These are phyloP conservation scores for Citrus glauca DNA, from an alignment of 345 rosid genomes.

Conservation along the genomic window DNA sequence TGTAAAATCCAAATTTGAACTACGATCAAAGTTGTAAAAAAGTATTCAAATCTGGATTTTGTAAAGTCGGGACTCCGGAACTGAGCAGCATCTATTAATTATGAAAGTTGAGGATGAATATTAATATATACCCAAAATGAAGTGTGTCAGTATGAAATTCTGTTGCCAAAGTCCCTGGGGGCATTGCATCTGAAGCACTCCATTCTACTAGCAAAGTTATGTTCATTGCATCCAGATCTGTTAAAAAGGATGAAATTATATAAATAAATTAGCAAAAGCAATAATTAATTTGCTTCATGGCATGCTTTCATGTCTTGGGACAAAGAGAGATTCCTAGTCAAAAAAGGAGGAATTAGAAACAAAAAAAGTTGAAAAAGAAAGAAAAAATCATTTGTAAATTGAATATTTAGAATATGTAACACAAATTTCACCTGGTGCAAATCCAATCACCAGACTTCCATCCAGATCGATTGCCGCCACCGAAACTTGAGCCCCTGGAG, in stretches of 20 bases:
- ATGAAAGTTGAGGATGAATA: no score
- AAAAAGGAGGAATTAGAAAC: background rate
- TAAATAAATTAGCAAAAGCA: background rate
- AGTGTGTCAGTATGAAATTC: constrained; percentile 21
- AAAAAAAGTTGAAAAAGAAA: background rate
- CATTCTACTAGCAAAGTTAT: constrained; percentile 89
- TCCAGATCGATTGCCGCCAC: constrained; percentile 50
- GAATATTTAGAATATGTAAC: background rate
- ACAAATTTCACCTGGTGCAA: constrained; percentile 57
- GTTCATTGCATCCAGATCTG: constrained; percentile 81
- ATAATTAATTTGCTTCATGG: background rate
- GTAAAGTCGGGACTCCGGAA: no score
- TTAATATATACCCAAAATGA: background rate
- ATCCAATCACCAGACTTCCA: constrained; percentile 98
- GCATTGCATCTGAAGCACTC: constrained; percentile 90
- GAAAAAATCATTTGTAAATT: background rate
- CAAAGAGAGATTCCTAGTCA: background rate
- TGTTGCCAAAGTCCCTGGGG: constrained; percentile 58
- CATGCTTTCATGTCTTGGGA: background rate
- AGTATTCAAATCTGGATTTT: no score
- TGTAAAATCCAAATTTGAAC: no score
- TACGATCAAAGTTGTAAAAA: no score
- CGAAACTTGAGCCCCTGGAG: constrained; percentile 39
- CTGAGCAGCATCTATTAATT: no score
- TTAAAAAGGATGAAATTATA: background rate